Base-by-base conservation (phyloP, 495 filamentous ascomycete species). In the Entonaema liquescens region DNA sequence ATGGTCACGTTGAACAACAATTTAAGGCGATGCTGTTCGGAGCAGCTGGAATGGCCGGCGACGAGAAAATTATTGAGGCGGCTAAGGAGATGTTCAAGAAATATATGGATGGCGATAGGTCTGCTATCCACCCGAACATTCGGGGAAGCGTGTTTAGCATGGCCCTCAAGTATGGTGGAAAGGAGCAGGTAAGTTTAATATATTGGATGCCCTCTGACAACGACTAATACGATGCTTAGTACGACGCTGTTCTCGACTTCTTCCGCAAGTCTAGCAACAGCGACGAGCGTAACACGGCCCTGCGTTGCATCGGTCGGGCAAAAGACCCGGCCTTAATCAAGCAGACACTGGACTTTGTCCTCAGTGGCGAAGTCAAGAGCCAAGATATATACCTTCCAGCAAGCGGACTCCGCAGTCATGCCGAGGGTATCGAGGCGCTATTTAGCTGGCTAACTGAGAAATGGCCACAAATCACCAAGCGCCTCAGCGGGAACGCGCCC, bases 311-410 rank as follows among this genome's bases (percentile, higher is more conserved):
- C 8, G 94, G 95, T 53, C 88, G 93, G 57, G 89, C 93, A 31
- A 90, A 91, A 69, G 83, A 90, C 49, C 88, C 92, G 13, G 86
- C 89, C 56, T 89, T 98, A 52, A 95, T 98, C 80, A 79, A 93
- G 78, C 88, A 89, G 61, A 95, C 94, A 2, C 86, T 99, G 17
- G 84, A 80, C 8, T 82, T 97, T 35, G 88, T 94, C 47, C 84
- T 92, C 65, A 88, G 89, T 79, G 86, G 89, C 42, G 91, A 97
- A 67, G 93, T 99, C 79, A 96, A 97, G 83, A 93, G 90, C 71
- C 95, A 99, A 81, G 95, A 99, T 75, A 90, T 99, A 70, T 98
- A 98, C 83, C 89, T 97, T 76, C 95, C 87, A 2, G 80, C 96
- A 26, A 85, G 87, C 40, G 92, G 91, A 26, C 86, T 99, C 56